These are phyloP conservation scores for Bombardia bombarda DNA, from an alignment of 495 filamentous ascomycete genomes.

Conservation along the genomic window DNA sequence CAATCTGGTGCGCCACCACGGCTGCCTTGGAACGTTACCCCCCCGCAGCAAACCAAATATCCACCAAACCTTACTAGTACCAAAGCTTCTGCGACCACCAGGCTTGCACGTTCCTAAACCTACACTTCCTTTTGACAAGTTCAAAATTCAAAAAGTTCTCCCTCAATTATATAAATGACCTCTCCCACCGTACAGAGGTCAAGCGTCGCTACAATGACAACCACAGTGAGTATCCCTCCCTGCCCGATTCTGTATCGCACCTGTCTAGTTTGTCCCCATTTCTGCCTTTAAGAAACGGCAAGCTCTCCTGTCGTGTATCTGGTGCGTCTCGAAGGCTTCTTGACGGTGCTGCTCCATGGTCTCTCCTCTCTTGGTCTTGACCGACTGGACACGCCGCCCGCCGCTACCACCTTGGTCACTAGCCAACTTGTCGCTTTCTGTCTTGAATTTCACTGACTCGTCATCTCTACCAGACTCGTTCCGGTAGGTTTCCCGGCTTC, in stretches of 20 bases:
- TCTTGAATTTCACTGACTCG: neutral
- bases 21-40: neutral
- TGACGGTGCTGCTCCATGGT: neutral
- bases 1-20: neutral
- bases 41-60: constrained; percentile 6
- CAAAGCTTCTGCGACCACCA: neutral
- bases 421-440: neutral
- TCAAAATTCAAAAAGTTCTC: neutral
- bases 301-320: neutral
- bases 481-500: neutral
- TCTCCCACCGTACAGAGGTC: constrained; percentile 6
- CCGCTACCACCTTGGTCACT: neutral
- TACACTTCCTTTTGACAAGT: neutral
- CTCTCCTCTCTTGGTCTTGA: too few relatives aligned
- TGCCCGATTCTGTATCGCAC: neutral
- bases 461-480: neutral
- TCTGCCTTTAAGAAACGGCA: neutral
- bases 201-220: constrained; percentile 11
- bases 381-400: too few relatives aligned
- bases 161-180: neutral
- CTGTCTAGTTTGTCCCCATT: too few relatives aligned
- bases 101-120: constrained; percentile 8
- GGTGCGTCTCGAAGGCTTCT: neutral
- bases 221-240: constrained; percentile 8
- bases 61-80: neutral